Evolutionary conservation across 148 eudicot species (phyloP).

Genomic region (Silene uniflora): DNA sequence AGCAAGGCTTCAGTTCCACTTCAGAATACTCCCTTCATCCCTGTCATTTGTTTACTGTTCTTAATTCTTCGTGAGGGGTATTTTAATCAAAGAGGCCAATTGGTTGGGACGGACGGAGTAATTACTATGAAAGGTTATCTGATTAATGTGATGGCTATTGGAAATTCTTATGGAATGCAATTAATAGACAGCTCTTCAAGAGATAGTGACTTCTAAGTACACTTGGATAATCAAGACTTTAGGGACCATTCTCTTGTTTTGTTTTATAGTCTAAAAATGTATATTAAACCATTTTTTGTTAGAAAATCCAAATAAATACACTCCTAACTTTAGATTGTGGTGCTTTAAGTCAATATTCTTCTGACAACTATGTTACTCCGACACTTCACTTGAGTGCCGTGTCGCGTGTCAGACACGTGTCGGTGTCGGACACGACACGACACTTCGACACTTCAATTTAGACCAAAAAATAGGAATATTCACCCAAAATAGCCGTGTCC

Average conservation of each 20-base stretch:
- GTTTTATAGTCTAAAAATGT: constrained; percentile 2
- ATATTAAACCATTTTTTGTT: not conserved
- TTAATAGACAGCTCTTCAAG: not conserved
- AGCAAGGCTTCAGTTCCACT: not conserved
- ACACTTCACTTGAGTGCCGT: too few relatives aligned
- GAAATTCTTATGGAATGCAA: not conserved
- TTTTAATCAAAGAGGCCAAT: too few relatives aligned
- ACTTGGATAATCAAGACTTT: constrained; percentile 1
- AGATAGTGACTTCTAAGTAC: constrained; percentile 1
- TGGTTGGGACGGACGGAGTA: too few relatives aligned
- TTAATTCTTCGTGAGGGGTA: too few relatives aligned
- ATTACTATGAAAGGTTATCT: not conserved
- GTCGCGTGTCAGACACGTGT: too few relatives aligned
- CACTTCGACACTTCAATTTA: too few relatives aligned
- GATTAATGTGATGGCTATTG: not conserved
- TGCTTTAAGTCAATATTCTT: not conserved
- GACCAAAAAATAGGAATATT: too few relatives aligned
- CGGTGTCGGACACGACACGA: too few relatives aligned
- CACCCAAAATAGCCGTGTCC: too few relatives aligned
- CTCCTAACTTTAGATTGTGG: not conserved
- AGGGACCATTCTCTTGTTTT: constrained; percentile 7
- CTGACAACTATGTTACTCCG: too few relatives aligned
- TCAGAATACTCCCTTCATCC: not conserved
- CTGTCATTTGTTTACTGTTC: too few relatives aligned
- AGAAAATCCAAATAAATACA: not conserved